Conservation (phyloP, 805 yeast genomes). For the Blastobotrys terrestris region DNA sequence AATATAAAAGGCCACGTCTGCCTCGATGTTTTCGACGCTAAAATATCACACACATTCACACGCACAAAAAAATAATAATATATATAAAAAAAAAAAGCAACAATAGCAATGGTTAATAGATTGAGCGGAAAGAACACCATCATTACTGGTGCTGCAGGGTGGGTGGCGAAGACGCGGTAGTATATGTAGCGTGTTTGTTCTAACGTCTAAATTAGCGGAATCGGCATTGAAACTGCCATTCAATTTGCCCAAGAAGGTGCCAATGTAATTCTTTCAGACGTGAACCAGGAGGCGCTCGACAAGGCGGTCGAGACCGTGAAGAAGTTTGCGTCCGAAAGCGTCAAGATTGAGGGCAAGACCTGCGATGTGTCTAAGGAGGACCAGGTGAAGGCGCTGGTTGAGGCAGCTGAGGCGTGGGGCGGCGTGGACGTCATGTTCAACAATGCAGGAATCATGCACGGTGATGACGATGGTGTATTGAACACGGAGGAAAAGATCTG, state of each 20-base stretch:
- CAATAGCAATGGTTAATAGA: conserved; percentile 25
- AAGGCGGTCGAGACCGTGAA: conserved; percentile 63
- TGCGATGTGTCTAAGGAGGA: conserved; percentile 31
- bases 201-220: conserved; percentile 20
- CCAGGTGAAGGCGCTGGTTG: conserved; percentile 30
- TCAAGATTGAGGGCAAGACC: conserved; percentile 43
- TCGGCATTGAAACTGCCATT: conserved; percentile 45
- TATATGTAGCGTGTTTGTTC: not conserved
- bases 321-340: conserved; percentile 65
- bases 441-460: conserved; percentile 72
- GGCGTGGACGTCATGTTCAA: conserved; percentile 76
- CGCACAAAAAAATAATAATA: not conserved
- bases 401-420: conserved; percentile 64
- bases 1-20: not conserved
- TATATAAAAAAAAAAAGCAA: not conserved
- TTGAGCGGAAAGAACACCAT: conserved; percentile 42
- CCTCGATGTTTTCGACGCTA: not conserved
- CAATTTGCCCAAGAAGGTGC: conserved; percentile 85
- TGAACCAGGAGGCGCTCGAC: conserved; percentile 36
- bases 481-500: conserved; percentile 31
- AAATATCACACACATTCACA: too few species aligned
- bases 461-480: conserved; percentile 28
- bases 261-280: conserved; percentile 80
- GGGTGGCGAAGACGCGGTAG: not conserved
- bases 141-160: conserved; percentile 38